Conservation (phyloP, 805 yeast genomes). For the Isabelozyma gotoi region DNA sequence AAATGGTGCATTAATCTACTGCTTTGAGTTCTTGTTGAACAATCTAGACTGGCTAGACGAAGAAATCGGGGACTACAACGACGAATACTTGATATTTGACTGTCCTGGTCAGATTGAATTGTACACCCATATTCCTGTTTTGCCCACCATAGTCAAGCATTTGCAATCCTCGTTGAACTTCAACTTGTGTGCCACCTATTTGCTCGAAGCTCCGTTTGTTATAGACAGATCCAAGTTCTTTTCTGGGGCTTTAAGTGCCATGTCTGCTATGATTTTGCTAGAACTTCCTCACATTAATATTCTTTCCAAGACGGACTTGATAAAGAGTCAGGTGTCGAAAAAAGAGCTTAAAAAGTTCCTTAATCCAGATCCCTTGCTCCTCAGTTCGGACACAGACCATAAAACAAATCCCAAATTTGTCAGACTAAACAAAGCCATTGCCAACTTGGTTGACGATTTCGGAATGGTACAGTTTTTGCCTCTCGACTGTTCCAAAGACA, state of each 20-base stretch:
- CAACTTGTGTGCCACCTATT: slow-evolving; percentile 87
- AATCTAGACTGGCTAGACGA: slow-evolving; percentile 97
- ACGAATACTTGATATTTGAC: slow-evolving; percentile 90
- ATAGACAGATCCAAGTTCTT: slow-evolving; percentile 89
- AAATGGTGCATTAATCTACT: slow-evolving; percentile 89
- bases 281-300: slow-evolving; percentile 95
- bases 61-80: slow-evolving; percentile 93
- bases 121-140: slow-evolving; percentile 89
- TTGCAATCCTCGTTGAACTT: slow-evolving; percentile 77
- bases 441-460: slow-evolving; percentile 90
- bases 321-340: slow-evolving; percentile 73
- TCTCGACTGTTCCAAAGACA: slow-evolving; percentile 64
- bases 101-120: slow-evolving; percentile 97
- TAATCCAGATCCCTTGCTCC: slow-evolving; percentile 86
- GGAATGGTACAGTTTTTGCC: slow-evolving; percentile 99
- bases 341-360: slow-evolving; percentile 79
- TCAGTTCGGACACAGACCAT: slow-evolving; percentile 51
- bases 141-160: slow-evolving; percentile 87
- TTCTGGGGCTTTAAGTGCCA: slow-evolving; percentile 93
- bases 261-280: slow-evolving; percentile 95
- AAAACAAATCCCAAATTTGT: slow-evolving; percentile 59
- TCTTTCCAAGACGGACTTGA: slow-evolving; percentile 80
- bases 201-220: slow-evolving; percentile 91
- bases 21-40: slow-evolving; percentile 86
- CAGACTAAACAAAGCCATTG: slow-evolving; percentile 75